These are phyloP conservation scores for Steccherinum ochraceum DNA, from an alignment of 768 basidiomycete genomes.

Conservation along the genomic window DNA sequence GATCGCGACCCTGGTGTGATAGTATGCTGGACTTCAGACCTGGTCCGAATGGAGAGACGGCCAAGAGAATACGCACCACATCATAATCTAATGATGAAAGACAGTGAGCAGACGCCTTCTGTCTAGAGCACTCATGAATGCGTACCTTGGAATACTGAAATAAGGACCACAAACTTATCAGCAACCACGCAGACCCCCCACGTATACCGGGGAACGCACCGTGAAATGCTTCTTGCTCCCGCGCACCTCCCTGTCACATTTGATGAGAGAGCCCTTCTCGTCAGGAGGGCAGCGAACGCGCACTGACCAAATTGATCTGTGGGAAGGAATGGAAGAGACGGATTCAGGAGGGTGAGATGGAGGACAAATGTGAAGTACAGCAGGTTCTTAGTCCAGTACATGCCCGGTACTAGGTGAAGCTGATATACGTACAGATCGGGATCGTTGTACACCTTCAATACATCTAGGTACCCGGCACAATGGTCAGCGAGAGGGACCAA, in stretches of 20 bases:
- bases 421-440: slow-evolving; percentile 68
- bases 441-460: slow-evolving; percentile 63
- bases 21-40: slow-evolving; percentile 1
- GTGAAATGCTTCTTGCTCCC: slow-evolving; percentile 82
- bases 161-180: not conserved
- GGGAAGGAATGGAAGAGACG: no score
- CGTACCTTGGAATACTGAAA: slow-evolving; percentile 72
- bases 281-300: slow-evolving; percentile 6
- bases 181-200: no score
- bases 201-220: slow-evolving; percentile 36
- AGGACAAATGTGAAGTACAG: not conserved
- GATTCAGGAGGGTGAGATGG: slow-evolving; percentile 4
- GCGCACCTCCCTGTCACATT: slow-evolving; percentile 73
- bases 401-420: not conserved
- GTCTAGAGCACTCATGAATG: not conserved
- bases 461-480: slow-evolving; percentile 49
- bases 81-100: slow-evolving; percentile 60
- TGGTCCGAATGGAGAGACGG: no score
- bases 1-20: slow-evolving; percentile 78
- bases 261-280: slow-evolving; percentile 10
- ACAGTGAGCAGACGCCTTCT: slow-evolving; percentile 2
- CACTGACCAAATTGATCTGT: slow-evolving; percentile 76
- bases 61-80: slow-evolving; percentile 74
- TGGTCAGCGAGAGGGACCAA: no score
- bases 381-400: not conserved